Percentiles rank a stretch among this genome's conserved stretches.
These are phyloP conservation scores for Vanrija humicola DNA, from an alignment of 1,284 basidiomycete species.

Conservation along the genomic window DNA sequence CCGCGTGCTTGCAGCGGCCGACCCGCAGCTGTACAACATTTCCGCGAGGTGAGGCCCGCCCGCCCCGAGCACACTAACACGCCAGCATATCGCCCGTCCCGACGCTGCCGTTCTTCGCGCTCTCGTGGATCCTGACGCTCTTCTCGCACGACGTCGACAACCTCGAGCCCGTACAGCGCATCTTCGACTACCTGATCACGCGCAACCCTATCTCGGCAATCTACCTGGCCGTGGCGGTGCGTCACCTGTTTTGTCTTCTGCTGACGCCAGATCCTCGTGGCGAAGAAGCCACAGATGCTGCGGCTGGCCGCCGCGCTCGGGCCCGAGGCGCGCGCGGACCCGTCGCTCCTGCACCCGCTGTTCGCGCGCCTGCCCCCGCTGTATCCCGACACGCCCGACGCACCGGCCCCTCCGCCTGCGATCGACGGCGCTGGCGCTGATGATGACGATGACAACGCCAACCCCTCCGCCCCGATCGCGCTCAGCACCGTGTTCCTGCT, in stretches of 20 bases:
- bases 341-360: conserved; percentile 63
- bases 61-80: not conserved
- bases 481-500: conserved; percentile 41
- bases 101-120: conserved; percentile 58
- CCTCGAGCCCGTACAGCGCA: conserved; percentile 73
- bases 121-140: conserved; percentile 84
- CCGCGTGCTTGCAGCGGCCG: conserved; percentile 64
- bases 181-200: conserved; percentile 81
- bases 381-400: conserved; percentile 45
- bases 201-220: conserved; percentile 75
- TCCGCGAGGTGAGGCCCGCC: conserved; percentile 50
- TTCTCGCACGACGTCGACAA: conserved; percentile 88
- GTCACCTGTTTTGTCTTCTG: conserved; percentile 37
- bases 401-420: conserved; percentile 6
- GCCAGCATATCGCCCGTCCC: conserved; percentile 39
- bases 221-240: conserved; percentile 75
- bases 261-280: conserved; percentile 40
- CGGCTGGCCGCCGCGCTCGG: conserved; percentile 32
- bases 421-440: not conserved
- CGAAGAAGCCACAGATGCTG: conserved; percentile 46
- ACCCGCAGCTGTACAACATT: conserved; percentile 64
- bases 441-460: conserved; percentile 19
- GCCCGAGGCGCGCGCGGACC: conserved; percentile 37
- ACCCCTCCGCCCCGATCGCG: conserved; percentile 39
- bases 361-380: conserved; percentile 68